phyloP scores from a whole-genome alignment of 2,329 filamentous ascomycete species.

The Fusarium cicatricum region DNA sequence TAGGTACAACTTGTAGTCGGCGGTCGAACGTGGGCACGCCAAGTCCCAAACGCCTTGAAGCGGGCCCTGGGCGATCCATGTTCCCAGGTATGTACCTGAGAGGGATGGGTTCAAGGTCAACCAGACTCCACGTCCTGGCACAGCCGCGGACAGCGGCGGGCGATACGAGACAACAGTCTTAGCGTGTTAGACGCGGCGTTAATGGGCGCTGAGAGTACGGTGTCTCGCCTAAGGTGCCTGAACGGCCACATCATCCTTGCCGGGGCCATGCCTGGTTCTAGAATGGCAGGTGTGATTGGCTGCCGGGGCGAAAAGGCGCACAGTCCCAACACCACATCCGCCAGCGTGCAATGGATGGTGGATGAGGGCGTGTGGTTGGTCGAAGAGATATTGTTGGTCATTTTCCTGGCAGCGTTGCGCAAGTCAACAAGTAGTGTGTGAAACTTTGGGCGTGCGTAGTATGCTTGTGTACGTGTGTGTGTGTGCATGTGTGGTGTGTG shows the following conservation, averaged over 20 bases:
- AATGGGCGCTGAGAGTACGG: slow-evolving; percentile 32
- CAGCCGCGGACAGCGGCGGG: slow-evolving; percentile 44
- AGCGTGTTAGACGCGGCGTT: slow-evolving; percentile 47
- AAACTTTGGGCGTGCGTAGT: not conserved
- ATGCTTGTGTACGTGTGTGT: too few species aligned
- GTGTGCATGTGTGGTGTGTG: too few species aligned
- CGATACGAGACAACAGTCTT: slow-evolving; percentile 42
- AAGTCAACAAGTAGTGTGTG: not conserved
- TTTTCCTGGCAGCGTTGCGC: slow-evolving; percentile 18
- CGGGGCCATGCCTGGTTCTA: slow-evolving; percentile 3
- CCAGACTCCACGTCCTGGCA: slow-evolving; percentile 29
- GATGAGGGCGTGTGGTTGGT: slow-evolving; percentile 22
- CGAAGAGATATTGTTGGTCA: slow-evolving; percentile 8
- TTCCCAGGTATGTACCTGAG: slow-evolving; percentile 1
- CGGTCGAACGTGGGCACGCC: slow-evolving; percentile 26
- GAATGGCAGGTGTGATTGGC: slow-evolving; percentile 30
- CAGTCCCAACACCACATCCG: slow-evolving; percentile 39
- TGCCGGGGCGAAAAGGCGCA: slow-evolving; percentile 30
- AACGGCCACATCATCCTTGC: slow-evolving; percentile 27
- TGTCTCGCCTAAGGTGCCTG: slow-evolving; percentile 38
- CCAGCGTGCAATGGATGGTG: slow-evolving; percentile 30
- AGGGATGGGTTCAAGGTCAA: not conserved
- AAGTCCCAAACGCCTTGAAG: slow-evolving; percentile 21
- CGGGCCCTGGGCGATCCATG: slow-evolving; percentile 11
- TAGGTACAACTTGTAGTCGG: slow-evolving; percentile 1